Evolutionary conservation across 169 alveolate species (phyloP).

Genomic region (Plasmodium fragile): DNA sequence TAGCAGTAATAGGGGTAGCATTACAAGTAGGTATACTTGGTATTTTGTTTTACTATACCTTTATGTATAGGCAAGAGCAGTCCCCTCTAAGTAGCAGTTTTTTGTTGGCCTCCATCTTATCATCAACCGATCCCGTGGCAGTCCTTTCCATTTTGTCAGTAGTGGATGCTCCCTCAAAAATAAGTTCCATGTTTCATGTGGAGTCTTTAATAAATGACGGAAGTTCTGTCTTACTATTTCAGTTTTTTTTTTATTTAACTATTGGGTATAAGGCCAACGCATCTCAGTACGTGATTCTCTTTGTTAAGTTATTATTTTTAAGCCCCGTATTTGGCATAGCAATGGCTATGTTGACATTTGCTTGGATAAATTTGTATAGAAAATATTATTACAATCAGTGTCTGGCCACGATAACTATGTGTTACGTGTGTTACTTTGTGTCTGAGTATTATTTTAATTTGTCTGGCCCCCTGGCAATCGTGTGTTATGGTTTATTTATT

Average conservation of each 20-base stretch:
- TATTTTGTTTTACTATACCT: conserved; percentile 84
- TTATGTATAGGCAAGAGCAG: conserved; percentile 72
- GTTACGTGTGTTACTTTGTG: conserved; percentile 85
- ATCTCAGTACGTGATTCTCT: conserved; percentile 80
- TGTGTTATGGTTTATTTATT: conserved; percentile 90
- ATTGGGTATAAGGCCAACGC: conserved; percentile 83
- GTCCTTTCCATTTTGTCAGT: conserved; percentile 88
- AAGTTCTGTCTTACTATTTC: conserved; percentile 88
- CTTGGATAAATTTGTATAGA: conserved; percentile 88
- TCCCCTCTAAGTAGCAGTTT: conserved; percentile 84
- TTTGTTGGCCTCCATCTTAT: conserved; percentile 88
- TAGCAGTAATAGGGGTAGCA: conserved; percentile 89
- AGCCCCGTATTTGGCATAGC: conserved; percentile 89
- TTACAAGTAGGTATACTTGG: conserved; percentile 86
- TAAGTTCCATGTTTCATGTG: conserved; percentile 89
- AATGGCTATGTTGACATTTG: conserved; percentile 83
- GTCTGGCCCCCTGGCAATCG: conserved; percentile 91
- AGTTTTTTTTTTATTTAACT: conserved; percentile 86
- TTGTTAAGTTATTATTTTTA: conserved; percentile 84
- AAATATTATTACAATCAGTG: conserved; percentile 87
- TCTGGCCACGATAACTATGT: conserved; percentile 79
- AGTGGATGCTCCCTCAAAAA: conserved; percentile 88
- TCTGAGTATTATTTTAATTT: conserved; percentile 86
- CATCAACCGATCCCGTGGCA: conserved; percentile 93
- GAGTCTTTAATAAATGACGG: conserved; percentile 92